Evolutionary conservation across 2,329 filamentous ascomycete species (phyloP), one percentile per base, ranked within the genome.

Genomic region (Xylariaceae sp.): DNA sequence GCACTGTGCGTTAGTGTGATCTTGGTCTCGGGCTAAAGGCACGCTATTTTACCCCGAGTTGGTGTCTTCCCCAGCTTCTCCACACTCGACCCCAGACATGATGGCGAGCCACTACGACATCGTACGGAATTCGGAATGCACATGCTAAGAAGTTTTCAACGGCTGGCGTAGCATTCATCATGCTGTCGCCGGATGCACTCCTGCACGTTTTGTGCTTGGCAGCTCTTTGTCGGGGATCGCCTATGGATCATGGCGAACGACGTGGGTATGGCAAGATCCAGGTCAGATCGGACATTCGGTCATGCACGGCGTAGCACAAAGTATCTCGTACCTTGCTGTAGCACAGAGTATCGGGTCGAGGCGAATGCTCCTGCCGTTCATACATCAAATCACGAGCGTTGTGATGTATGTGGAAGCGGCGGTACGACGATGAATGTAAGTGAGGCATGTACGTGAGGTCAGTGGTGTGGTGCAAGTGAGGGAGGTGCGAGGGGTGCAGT

Each of bases 311-410:
- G 37, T 42, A 9, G 8, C 37, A 9, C 37, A 13, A 30, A 30
- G 23, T 30, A 30, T 30, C 23, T 42, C 37, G 37, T 42, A 42
- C 37, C 37, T 63, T 17, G 57, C 58, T 56, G 37, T 42, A 9
- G 8, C 37, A 9, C 37, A 13, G 23, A 30, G 23, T 30, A 30
- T 30, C 23, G 23, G 9, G 37, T 42, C 13, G 13, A 42, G 9
- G 37, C 9, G 13, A 45, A 13, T 45, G 13, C 11, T 45, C n/a
- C 11, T 6, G 13, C 13, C 13, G 42, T 6, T 11, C 42, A 45
- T 45, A 6, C 11, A 45, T 45, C 42, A 15, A 6, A 45, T 45
- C 42, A 45, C 42, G 42, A 45, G 42, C 2, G n/a, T 45, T n/a
- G 42, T 45, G 11, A 13, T 45, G 42, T 15, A 45, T 45, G 42